Percentiles rank a stretch among this genome's conserved stretches.
Evolutionary conservation across 2,329 filamentous ascomycete species (phyloP).

Genomic region (Cordyceps tenuipes): DNA sequence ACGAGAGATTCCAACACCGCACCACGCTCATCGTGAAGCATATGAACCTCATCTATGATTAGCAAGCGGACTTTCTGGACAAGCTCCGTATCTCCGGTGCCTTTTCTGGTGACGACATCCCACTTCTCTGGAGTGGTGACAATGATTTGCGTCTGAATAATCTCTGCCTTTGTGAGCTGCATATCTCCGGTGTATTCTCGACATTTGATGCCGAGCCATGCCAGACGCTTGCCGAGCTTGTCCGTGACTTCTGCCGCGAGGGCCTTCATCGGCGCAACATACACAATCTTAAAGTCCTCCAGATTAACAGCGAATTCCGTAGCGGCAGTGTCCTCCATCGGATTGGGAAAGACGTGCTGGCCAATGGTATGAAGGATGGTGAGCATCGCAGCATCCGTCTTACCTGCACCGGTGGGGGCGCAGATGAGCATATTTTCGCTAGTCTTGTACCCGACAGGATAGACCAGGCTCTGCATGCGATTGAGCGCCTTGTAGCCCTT

Average conservation of each 20-base stretch:
- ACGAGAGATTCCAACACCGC: constrained; percentile 94
- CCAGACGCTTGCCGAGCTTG: constrained; percentile 82
- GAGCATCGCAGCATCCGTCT: constrained; percentile 97
- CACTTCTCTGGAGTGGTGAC: constrained; percentile 98
- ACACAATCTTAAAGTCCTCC: constrained; percentile 96
- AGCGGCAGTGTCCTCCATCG: constrained; percentile 62
- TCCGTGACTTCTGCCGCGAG: constrained; percentile 92
- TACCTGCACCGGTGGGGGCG: constrained; percentile 95
- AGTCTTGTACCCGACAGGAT: constrained; percentile 89
- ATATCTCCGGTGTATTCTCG: constrained; percentile 96
- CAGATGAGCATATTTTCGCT: constrained; percentile 99
- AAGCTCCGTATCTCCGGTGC: constrained; percentile 91
- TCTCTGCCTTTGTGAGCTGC: constrained; percentile 95
- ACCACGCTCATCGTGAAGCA: constrained; percentile 96
- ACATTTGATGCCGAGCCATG: constrained; percentile 87
- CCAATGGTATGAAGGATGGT: constrained; percentile 86
- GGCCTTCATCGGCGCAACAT: constrained; percentile 98
- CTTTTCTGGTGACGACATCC: constrained; percentile 97
- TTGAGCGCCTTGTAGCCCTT: constrained; percentile 89
- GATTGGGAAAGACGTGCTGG: constrained; percentile 75
- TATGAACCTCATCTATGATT: constrained; percentile 98
- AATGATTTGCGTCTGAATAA: constrained; percentile 93
- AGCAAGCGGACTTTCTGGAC: constrained; percentile 94
- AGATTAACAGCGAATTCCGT: constrained; percentile 73
- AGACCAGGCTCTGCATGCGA: constrained; percentile 95